These are phyloP conservation scores for Botrytis sinoallii DNA, from an alignment of 2,329 filamentous ascomycete genomes.

Conservation along the genomic window DNA sequence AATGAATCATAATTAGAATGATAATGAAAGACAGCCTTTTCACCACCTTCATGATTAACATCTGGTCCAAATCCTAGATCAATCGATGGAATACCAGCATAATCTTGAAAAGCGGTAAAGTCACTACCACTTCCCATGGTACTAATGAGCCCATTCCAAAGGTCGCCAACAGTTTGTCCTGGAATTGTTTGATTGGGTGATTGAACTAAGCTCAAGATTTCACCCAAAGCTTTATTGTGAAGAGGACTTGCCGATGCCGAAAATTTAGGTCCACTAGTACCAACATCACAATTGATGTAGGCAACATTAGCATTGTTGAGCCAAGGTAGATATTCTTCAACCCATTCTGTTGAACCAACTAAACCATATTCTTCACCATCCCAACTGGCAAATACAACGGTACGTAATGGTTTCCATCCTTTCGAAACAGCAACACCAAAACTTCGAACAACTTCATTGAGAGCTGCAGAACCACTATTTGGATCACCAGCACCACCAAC, in stretches of 20 bases:
- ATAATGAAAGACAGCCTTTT: constrained; percentile 64
- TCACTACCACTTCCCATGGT: constrained; percentile 65
- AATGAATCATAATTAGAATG: constrained; percentile 84
- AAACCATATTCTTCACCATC: constrained; percentile 77
- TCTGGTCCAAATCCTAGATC: constrained; percentile 52
- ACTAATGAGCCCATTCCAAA: constrained; percentile 52
- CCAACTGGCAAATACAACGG: constrained; percentile 81
- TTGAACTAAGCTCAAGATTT: constrained; percentile 51
- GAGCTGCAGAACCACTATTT: constrained; percentile 74
- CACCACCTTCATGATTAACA: constrained; percentile 31
- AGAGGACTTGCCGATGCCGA: constrained; percentile 57
- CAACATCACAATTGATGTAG: constrained; percentile 82
- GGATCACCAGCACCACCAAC: constrained; percentile 80
- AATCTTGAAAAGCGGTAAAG: constrained; percentile 65
- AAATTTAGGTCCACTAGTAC: constrained; percentile 56
- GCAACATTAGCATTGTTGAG: constrained; percentile 62
- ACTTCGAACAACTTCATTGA: constrained; percentile 75
- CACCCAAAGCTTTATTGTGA: constrained; percentile 58
- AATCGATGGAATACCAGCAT: constrained; percentile 48
- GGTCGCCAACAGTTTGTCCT: constrained; percentile 41
- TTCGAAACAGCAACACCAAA: constrained; percentile 68
- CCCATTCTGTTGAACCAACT: constrained; percentile 80
- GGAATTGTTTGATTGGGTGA: constrained; percentile 40
- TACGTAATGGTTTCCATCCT: constrained; percentile 83
- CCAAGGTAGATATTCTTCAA: constrained; percentile 79